Evolutionary conservation across 2,329 filamentous ascomycete genomes (phyloP), one percentile per base, ranked within the genome.

Genomic region (Graphilbum fragrans): DNA sequence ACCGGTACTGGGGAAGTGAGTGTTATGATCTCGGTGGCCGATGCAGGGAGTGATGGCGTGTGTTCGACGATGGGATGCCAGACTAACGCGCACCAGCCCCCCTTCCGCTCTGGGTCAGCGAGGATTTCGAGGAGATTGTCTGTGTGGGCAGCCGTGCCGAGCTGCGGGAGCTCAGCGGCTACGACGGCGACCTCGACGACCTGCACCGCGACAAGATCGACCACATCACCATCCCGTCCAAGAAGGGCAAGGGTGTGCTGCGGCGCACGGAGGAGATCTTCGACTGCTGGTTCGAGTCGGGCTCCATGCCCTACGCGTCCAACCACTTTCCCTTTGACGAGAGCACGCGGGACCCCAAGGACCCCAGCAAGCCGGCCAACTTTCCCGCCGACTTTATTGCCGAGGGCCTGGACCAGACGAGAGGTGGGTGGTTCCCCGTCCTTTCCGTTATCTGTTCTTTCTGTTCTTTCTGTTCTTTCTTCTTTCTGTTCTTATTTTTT

Each of bases 1-100:
- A 94, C 59, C 76, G 90, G 42, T 96, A 93, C 63, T 95, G 90
- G 90, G 90, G 90, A 39, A 95, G 29, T 95, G 87, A 87, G 81
- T 85, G n/a, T n/a, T n/a, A n/a, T n/a, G n/a, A n/a, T 19, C 8
- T n/a, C n/a, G n/a, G n/a, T n/a, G n/a, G n/a, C n/a, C n/a, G n/a
- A n/a, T n/a, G n/a, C n/a, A n/a, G n/a, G n/a, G n/a, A n/a, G n/a
- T n/a, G n/a, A n/a, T n/a, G n/a, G n/a, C n/a, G n/a, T n/a, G n/a
- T n/a, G n/a, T n/a, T n/a, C n/a, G n/a, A n/a, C n/a, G n/a, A n/a
- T n/a, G n/a, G n/a, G n/a, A n/a, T n/a, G n/a, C n/a, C n/a, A 32
- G 19, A 17, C 14, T 32, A 31, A 38, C 37, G 8, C 17, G 25
- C 5, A 5, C n/a, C n/a, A 35, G 33, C 45, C n/a, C 49, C 47